These are phyloP conservation scores for Akanthomyces uredinophilus DNA, from an alignment of 2,329 filamentous ascomycete genomes.

Conservation along the genomic window DNA sequence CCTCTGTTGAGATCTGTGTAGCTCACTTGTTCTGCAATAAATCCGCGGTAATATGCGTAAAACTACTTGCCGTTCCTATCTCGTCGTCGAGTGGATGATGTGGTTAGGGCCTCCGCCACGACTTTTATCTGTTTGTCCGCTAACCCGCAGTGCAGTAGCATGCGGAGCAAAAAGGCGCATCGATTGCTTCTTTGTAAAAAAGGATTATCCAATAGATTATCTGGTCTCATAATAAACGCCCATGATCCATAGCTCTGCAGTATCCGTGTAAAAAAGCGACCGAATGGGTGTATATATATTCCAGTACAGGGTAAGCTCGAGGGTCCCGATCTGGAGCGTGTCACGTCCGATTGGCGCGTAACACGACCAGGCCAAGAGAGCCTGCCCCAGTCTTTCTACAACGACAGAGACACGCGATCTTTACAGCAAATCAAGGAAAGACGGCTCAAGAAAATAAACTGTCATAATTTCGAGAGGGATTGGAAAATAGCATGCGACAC, in stretches of 20 bases:
- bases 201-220: neutral
- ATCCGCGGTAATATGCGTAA: no score
- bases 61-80: no score
- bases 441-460: neutral
- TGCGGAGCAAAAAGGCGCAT: no score
- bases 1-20: no score
- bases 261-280: neutral
- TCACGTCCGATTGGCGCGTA: neutral
- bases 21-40: no score
- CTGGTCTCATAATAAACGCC: neutral
- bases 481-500: neutral
- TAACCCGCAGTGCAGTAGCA: no score
- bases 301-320: neutral
- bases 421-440: neutral
- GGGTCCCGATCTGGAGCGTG: neutral
- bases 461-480: neutral
- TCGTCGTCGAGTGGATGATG: no score
- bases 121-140: no score
- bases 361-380: neutral
- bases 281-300: neutral
- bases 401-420: constrained; percentile 1
- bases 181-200: no score
- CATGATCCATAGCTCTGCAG: neutral
- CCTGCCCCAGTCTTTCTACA: neutral
- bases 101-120: no score